phyloP scores from a whole-genome alignment of 2,329 filamentous ascomycete genomes.

The Monosporascus cannonballus region DNA sequence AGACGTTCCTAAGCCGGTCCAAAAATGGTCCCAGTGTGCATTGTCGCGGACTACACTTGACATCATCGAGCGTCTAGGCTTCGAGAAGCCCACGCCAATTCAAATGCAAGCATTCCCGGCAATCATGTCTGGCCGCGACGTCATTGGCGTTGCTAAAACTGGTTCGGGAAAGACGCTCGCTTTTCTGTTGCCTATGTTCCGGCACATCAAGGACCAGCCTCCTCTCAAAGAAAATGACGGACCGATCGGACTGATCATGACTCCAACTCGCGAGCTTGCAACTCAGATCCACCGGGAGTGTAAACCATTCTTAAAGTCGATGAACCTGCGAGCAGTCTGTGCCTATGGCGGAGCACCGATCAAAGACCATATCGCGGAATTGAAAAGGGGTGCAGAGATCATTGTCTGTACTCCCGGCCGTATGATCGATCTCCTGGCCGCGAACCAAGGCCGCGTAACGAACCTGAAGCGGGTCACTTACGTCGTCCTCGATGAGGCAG shows the following conservation, averaged over 20 bases:
- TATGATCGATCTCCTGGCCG: constrained; percentile 89
- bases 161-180: constrained; percentile 97
- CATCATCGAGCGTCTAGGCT: constrained; percentile 74
- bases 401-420: constrained; percentile 92
- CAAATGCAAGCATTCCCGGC: constrained; percentile 92
- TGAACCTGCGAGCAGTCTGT: constrained; percentile 80
- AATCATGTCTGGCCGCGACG: constrained; percentile 92
- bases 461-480: constrained; percentile 87
- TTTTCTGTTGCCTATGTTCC: constrained; percentile 93
- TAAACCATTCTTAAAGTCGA: constrained; percentile 85
- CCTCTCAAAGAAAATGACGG: constrained; percentile 79
- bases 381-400: constrained; percentile 92
- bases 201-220: constrained; percentile 91
- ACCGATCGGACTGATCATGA: constrained; percentile 82
- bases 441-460: constrained; percentile 90
- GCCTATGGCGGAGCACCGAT: constrained; percentile 94
- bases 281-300: constrained; percentile 92
- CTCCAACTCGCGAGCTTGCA: constrained; percentile 88
- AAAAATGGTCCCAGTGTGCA: constrained; percentile 95
- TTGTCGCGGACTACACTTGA: constrained; percentile 82
- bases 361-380: constrained; percentile 92
- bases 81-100: constrained; percentile 85
- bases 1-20: constrained; percentile 85
- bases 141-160: constrained; percentile 95
- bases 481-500: constrained; percentile 92